A percentile compares a stretch with the other conserved stretches of the same genome.
phyloP scores from a whole-genome alignment of 495 filamentous ascomycete species.

The Aspergillus indologenus region DNA sequence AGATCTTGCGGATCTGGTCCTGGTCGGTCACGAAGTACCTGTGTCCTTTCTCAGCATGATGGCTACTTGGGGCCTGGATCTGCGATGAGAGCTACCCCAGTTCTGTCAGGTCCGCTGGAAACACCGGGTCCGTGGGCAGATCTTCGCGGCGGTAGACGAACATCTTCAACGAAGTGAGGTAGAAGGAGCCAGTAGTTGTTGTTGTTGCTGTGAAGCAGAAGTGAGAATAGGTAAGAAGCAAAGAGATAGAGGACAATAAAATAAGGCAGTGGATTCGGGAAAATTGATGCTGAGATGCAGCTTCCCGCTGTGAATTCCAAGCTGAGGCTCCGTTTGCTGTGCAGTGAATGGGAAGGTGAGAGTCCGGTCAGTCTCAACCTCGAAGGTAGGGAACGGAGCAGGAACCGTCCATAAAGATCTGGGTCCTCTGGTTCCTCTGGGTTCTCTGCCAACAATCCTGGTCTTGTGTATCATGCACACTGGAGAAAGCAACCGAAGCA shows the following conservation, averaged over 20 bases:
- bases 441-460: too few relatives aligned
- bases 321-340: not conserved
- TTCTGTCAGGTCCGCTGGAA: slow-evolving; percentile 56
- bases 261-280: not conserved
- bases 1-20: slow-evolving; percentile 68
- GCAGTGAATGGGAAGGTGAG: not conserved
- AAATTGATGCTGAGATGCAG: not conserved
- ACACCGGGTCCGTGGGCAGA: slow-evolving; percentile 69
- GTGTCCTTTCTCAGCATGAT: slow-evolving; percentile 5
- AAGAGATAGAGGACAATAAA: not conserved
- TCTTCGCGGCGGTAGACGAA: slow-evolving; percentile 60
- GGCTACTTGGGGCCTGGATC: not conserved
- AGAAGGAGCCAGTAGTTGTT: slow-evolving; percentile 1
- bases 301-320: not conserved
- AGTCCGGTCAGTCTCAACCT: too few relatives aligned
- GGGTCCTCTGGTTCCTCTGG: too few relatives aligned
- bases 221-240: slow-evolving; percentile 3
- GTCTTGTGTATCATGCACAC: too few relatives aligned
- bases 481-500: too few relatives aligned
- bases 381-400: too few relatives aligned
- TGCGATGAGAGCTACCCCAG: slow-evolving; percentile 58
- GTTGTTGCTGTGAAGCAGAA: slow-evolving; percentile 8
- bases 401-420: too few relatives aligned
- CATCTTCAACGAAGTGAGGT: slow-evolving; percentile 49
- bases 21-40: slow-evolving; percentile 70